Base-by-base conservation (phyloP, 2,329 filamentous ascomycete species). In the Ophiocordyceps australis region DNA sequence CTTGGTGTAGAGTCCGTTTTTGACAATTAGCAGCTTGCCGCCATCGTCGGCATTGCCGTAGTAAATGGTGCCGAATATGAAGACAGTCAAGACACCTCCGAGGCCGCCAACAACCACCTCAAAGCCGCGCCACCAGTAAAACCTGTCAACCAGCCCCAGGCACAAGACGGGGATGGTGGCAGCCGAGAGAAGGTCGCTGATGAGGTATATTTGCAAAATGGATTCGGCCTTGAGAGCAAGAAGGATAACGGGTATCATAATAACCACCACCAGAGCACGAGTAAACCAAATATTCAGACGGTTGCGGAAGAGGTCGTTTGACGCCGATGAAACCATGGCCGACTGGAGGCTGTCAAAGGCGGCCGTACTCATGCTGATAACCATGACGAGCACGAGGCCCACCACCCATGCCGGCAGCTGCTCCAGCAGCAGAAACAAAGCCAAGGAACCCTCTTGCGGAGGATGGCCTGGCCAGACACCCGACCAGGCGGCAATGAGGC, bases 281-380 rank as follows among this genome's bases (percentile, higher is more conserved):
- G 86, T 75, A 46, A 59, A 65, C 68, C 77, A 79, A 35, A 85
- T 66, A 40, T 72, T 74, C 29, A 89, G 66, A 31, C 65, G 68
- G 59, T 89, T 89, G 39, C 79, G 72, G 62, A 86, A 86, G 10
- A 89, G 51, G 43, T 89, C 80, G 54, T 86, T 86, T 36, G 75
- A 82, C 10, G 74, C 76, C 0, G 76, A 78, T n/a, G 75, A 81
- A 7, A 86, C 74, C 74, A 89, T 83, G 37, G 80, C 76, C 3
- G 73, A 77, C 50, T 86, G 81, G 20, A 86, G 59, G 33, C 66
- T 76, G 55, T 89, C 80, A 35, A 89, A 86, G 0, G 79, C 71
- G 1, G 80, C 74, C 3, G 75, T 81, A 40, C 70, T 78, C 27
- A 89, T 64, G 8, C 69, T 68, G 17, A 85, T 68, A 2, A 78